These are phyloP conservation scores for Glutinoglossum americanum DNA, from an alignment of 495 filamentous ascomycete species.

Conservation along the genomic window DNA sequence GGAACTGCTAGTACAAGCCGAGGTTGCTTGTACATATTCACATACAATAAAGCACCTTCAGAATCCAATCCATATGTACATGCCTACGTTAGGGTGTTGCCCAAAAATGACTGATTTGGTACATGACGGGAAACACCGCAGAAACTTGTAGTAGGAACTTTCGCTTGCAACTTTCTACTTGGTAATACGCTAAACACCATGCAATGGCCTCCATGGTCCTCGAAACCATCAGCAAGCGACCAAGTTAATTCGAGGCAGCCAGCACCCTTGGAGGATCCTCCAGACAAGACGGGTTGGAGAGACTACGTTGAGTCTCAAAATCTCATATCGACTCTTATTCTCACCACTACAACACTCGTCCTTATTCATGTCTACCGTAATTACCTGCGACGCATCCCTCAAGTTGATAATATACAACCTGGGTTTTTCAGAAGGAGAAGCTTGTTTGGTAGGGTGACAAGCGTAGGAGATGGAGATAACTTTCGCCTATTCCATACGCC, in stretches of 20 bases:
- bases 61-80: background rate
- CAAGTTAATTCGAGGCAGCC: conserved; percentile 14
- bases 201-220: conserved; percentile 14
- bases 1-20: background rate
- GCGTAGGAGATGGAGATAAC: conserved; percentile 88
- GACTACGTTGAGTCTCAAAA: conserved; percentile 42
- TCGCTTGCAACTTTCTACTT: background rate
- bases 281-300: conserved; percentile 38
- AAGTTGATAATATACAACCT: conserved; percentile 45
- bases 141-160: background rate
- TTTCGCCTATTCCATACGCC: conserved; percentile 89
- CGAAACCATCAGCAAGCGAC: conserved; percentile 6
- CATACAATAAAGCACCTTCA: background rate
- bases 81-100: no score
- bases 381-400: conserved; percentile 66
- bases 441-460: conserved; percentile 69
- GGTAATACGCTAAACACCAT: background rate
- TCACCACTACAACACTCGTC: conserved; percentile 41
- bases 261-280: conserved; percentile 26
- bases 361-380: conserved; percentile 40
- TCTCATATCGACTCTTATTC: conserved; percentile 42
- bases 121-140: background rate
- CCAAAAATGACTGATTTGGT: no score
- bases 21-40: background rate
- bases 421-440: conserved; percentile 45